These are phyloP conservation scores for Heliosperma pusillum DNA, from an alignment of 148 eudicot species.

Conservation along the genomic window DNA sequence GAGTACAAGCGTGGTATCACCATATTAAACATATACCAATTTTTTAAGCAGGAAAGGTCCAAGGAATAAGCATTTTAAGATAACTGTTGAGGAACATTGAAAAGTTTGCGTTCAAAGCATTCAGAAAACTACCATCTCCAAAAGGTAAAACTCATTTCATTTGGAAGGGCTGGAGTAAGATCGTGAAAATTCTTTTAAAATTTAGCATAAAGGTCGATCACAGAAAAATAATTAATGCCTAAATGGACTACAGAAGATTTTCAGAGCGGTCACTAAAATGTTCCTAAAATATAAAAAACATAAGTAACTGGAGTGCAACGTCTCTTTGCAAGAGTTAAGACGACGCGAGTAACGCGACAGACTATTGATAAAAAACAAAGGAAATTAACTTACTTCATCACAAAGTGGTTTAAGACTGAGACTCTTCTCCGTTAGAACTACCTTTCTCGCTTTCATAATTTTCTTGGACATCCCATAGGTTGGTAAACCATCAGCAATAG, in stretches of 20 bases:
- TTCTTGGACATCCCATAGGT: slow-evolving; percentile 37
- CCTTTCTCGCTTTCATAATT: slow-evolving; percentile 33
- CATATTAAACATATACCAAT: no score
- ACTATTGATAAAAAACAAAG: not conserved
- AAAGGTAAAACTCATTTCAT: not conserved
- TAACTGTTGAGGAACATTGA: no score
- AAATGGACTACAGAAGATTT: not conserved
- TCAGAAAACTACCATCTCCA: not conserved
- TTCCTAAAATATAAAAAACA: not conserved
- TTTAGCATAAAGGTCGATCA: not conserved
- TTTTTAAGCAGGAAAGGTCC: no score
- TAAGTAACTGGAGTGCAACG: not conserved
- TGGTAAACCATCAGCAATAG: slow-evolving; percentile 46
- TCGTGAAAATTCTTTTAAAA: not conserved
- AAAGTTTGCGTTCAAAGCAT: no score
- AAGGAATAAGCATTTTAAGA: no score
- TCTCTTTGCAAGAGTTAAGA: not conserved
- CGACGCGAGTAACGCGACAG: not conserved
- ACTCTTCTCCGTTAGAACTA: slow-evolving; percentile 45
- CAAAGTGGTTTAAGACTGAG: slow-evolving; percentile 68
- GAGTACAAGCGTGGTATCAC: not conserved
- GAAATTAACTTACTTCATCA: slow-evolving; percentile 42
- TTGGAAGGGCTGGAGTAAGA: not conserved
- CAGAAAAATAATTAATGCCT: not conserved
- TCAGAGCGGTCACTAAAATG: not conserved